Conservation (phyloP, 176 grass and related monocot genomes). For the Poa annua region DNA sequence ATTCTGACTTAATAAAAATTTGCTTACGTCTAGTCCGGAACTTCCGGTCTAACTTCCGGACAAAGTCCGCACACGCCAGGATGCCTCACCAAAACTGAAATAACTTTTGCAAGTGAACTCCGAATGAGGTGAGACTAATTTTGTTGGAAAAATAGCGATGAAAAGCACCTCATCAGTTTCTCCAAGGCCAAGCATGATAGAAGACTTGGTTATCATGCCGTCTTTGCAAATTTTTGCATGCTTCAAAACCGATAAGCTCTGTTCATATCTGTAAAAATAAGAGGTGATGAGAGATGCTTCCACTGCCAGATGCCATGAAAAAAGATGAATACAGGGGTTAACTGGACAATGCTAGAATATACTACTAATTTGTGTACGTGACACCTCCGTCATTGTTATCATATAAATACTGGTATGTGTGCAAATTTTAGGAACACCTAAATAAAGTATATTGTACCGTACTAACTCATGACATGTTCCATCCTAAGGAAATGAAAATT, state of each 20-base stretch:
- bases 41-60: too few species aligned
- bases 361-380: not conserved
- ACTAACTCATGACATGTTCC: too few species aligned
- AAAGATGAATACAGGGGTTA: not conserved
- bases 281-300: slow-evolving; percentile 10
- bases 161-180: slow-evolving; percentile 78
- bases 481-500: too few species aligned
- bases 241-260: slow-evolving; percentile 80
- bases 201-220: slow-evolving; percentile 84
- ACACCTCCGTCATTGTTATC: not conserved
- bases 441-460: not conserved
- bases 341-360: not conserved
- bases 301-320: not conserved
- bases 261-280: slow-evolving; percentile 58
- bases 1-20: too few species aligned
- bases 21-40: too few species aligned
- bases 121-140: too few species aligned
- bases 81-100: too few species aligned
- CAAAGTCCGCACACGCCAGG: too few species aligned
- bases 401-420: not conserved
- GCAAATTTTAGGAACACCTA: not conserved
- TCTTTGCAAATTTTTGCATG: slow-evolving; percentile 76
- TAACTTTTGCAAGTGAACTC: too few species aligned
- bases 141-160: too few species aligned
- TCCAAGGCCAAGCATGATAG: slow-evolving; percentile 95